These are phyloP conservation scores for Cinnamomum chago DNA, from an alignment of 164 flowering plant species.

Conservation along the genomic window DNA sequence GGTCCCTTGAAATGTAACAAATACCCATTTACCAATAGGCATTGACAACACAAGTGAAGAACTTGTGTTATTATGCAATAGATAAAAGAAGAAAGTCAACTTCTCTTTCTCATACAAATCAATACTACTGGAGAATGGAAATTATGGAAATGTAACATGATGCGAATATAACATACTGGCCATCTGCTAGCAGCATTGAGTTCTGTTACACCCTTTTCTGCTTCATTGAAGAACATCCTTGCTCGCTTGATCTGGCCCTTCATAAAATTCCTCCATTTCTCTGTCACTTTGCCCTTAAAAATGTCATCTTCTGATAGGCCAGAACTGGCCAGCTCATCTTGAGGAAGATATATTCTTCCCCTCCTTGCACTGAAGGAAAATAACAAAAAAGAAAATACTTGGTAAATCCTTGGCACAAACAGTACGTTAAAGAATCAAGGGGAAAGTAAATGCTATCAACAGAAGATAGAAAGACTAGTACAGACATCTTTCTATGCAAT, in stretches of 20 bases:
- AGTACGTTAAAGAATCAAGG: not conserved
- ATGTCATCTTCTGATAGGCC: slow-evolving; percentile 86
- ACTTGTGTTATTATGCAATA: not conserved
- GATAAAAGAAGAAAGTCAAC: not conserved
- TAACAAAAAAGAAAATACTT: not conserved
- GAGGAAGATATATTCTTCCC: slow-evolving; percentile 80
- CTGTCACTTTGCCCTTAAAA: slow-evolving; percentile 71
- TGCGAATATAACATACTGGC: slow-evolving; percentile 25
- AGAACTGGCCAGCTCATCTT: slow-evolving; percentile 70
- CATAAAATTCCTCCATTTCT: slow-evolving; percentile 85
- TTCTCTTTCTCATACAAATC: not conserved
- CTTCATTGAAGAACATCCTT: slow-evolving; percentile 71
- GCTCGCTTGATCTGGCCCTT: slow-evolving; percentile 75
- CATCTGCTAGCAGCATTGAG: slow-evolving; percentile 41
- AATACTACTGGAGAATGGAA: not conserved
- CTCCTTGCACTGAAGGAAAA: slow-evolving; percentile 56
- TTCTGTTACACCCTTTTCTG: slow-evolving; percentile 43
- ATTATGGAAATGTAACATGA: not conserved
- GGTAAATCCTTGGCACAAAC: not conserved
- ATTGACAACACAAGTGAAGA: not conserved
- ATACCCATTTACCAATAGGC: not conserved
- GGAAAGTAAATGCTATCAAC: not conserved
- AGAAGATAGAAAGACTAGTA: not conserved
- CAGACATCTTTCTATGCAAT: not conserved
- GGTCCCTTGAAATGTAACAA: not conserved